Evolutionary conservation across 371 early-diverging fungal genomes (phyloP), one percentile per base, ranked within the genome.

Genomic region (Mortierella sp.): DNA sequence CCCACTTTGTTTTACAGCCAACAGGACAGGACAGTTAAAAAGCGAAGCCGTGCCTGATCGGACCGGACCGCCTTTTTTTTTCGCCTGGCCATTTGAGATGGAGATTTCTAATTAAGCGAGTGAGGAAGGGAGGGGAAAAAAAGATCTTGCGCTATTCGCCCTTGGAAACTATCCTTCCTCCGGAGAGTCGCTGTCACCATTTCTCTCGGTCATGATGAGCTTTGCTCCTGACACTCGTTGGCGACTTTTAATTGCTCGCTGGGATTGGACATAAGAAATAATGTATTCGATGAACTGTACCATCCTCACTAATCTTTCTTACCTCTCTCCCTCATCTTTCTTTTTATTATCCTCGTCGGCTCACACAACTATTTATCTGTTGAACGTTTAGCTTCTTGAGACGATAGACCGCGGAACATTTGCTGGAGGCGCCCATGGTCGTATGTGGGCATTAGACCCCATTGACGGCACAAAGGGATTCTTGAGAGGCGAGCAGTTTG

Each of bases 391-490:
- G 96, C 88, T 97, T 43, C 87, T 96, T 35, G 90, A 91, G 58
- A 91, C 96, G 11, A 98, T 99, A 87, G 98, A 99, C 83, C 91
- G 95, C n/a, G 99, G 98, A 21, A 93, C 92, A 70, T 95, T 93
- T 89, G 91, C 87, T 18, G 98, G 98, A 54, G 98, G 98, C 8
- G 49, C 95, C 1, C 84, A 89, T 49, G 98, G 97, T 16, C 93
- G 98, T 75, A 92, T 93, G 91, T 99, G 99, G 99, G 97, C 98
- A 24, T 90, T 99, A 77, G 99, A 99, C 88, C 99, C 99, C 5
- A 97, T 99, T 86, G 99, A 97, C 87, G 97, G 97, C 35, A 96
- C 96, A 43, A 96, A 96, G 88, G 99, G 99, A 10, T 99, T 98
- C 85, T 89, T 99, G 83, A 94, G 99, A 75, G 99, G 99, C 70